Percentiles rank a stretch among this genome's conserved stretches.
Evolutionary conservation across 2,329 filamentous ascomycete genomes (phyloP).

Genomic region (Penicillium corylophilum): DNA sequence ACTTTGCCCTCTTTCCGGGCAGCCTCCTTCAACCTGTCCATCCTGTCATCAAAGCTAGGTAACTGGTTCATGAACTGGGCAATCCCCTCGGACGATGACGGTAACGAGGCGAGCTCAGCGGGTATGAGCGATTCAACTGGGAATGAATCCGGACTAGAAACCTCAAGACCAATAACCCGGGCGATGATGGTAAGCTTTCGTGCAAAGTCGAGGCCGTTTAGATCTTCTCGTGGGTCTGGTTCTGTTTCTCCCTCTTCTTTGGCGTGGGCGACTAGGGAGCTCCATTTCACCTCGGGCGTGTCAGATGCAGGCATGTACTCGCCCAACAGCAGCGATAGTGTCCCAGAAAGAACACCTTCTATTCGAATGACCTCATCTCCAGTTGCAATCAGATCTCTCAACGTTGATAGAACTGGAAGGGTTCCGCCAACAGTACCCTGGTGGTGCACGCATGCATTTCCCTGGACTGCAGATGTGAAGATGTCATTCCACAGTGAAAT

Average conservation of each 20-base stretch:
- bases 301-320: slow-evolving; percentile 83
- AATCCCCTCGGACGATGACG: slow-evolving; percentile 56
- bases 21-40: slow-evolving; percentile 83
- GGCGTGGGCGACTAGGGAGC: slow-evolving; percentile 84
- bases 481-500: slow-evolving; percentile 84
- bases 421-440: slow-evolving; percentile 94
- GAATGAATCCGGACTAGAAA: slow-evolving; percentile 83
- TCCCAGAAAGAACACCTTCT: slow-evolving; percentile 96
- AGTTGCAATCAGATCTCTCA: slow-evolving; percentile 91
- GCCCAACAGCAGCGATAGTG: slow-evolving; percentile 98
- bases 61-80: slow-evolving; percentile 83
- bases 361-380: slow-evolving; percentile 90
- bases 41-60: slow-evolving; percentile 79
- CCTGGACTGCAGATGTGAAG: slow-evolving; percentile 65
- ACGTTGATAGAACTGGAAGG: slow-evolving; percentile 85
- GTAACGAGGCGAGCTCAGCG: slow-evolving; percentile 73
- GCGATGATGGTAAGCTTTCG: slow-evolving; percentile 94
- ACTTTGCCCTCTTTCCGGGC: slow-evolving; percentile 88
- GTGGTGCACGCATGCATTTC: slow-evolving; percentile 80
- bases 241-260: slow-evolving; percentile 92
- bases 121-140: slow-evolving; percentile 94
- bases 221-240: slow-evolving; percentile 80
- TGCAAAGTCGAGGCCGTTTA: slow-evolving; percentile 89
- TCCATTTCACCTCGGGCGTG: slow-evolving; percentile 67
- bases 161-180: slow-evolving; percentile 74